Evolutionary conservation across 352 stramenopile species (phyloP).

Genomic region (Phytopythium montanum): DNA sequence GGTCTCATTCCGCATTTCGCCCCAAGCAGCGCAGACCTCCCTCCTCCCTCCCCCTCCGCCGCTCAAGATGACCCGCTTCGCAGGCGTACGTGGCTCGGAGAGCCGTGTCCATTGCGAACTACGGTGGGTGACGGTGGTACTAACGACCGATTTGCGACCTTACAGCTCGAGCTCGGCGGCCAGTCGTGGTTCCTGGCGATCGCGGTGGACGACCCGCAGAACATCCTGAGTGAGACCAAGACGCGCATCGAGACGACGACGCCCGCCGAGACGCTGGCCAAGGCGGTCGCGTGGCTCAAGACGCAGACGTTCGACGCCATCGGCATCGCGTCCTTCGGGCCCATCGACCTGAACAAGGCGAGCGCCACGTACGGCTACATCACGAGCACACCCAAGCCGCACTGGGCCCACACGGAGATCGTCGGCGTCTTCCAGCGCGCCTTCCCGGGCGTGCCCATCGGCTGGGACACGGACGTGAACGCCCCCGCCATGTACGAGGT

Average conservation of each 20-base stretch:
- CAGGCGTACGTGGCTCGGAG: conserved; percentile 16
- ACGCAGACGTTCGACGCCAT: conserved; percentile 76
- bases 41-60: neutral
- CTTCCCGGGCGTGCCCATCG: conserved; percentile 71
- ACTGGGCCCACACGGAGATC: conserved; percentile 88
- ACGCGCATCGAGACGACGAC: conserved; percentile 84
- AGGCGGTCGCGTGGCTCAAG: conserved; percentile 80
- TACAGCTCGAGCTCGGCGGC: conserved; percentile 91
- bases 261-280: conserved; percentile 79
- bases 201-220: conserved; percentile 80
- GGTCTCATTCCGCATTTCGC: conserved; percentile 2
- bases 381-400: conserved; percentile 92
- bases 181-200: conserved; percentile 94
- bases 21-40: conserved; percentile 8
- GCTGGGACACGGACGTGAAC: conserved; percentile 98
- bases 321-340: conserved; percentile 94
- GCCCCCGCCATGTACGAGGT: conserved; percentile 95
- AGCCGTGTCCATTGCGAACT: no score
- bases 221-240: conserved; percentile 88
- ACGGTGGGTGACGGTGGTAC: neutral
- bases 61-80: conserved; percentile 28
- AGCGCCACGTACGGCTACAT: conserved; percentile 93
- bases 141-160: neutral
- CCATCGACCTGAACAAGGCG: conserved; percentile 82
- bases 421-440: conserved; percentile 69